Evolutionary conservation across 2,329 filamentous ascomycete species (phyloP).

Genomic region (Aspergillus tamarii): DNA sequence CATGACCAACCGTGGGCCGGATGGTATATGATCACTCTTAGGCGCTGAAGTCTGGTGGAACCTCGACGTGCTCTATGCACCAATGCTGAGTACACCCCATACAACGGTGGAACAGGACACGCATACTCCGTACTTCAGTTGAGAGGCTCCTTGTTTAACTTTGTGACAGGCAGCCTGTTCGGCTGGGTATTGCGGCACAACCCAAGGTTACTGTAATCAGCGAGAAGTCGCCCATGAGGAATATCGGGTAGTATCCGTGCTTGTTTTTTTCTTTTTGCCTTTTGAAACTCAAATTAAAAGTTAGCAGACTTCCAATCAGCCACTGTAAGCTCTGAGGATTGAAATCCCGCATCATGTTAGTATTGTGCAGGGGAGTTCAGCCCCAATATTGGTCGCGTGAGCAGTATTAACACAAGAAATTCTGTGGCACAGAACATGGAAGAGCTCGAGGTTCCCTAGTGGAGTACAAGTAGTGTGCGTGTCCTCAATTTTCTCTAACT

Average conservation of each 20-base stretch:
- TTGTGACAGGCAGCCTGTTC: not conserved
- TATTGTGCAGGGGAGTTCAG: not conserved
- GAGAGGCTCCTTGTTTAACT: not conserved
- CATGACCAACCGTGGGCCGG: not conserved
- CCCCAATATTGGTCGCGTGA: not conserved
- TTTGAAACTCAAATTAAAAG: not conserved
- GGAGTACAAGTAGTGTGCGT: not conserved
- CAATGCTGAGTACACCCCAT: conserved; percentile 1
- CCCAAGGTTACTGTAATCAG: not conserved
- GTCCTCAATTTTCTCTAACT: not conserved
- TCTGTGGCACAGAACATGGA: not conserved
- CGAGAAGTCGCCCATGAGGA: not conserved
- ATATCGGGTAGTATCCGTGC: not conserved
- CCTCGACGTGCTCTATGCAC: not conserved
- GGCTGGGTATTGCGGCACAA: conserved; percentile 1
- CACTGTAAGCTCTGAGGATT: not conserved
- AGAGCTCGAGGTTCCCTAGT: not conserved
- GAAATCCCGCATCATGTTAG: not conserved
- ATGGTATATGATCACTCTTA: not conserved
- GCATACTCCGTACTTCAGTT: conserved; percentile 6
- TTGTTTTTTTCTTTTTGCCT: not conserved
- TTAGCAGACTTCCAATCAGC: not conserved
- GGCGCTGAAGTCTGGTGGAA: not conserved
- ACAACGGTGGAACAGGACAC: conserved; percentile 4
- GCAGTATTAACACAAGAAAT: not conserved